Conservation (phyloP, 441 rosid genomes). For the Erodium trifolium region DNA sequence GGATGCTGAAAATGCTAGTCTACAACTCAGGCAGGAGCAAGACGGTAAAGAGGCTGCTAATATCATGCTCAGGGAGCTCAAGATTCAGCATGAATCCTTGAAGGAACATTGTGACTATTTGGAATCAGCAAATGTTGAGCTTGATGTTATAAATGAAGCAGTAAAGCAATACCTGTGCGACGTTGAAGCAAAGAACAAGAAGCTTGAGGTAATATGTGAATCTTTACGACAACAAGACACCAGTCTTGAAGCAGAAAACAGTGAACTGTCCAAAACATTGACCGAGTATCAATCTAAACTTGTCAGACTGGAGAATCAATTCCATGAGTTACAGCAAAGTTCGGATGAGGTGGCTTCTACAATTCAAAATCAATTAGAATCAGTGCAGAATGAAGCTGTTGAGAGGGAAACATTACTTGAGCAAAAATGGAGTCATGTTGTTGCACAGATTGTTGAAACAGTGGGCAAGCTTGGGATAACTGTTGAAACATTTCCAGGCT, state of each 20-base stretch:
- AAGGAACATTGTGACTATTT: slow-evolving; percentile 38
- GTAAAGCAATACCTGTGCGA: slow-evolving; percentile 40
- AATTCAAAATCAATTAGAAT: slow-evolving; percentile 47
- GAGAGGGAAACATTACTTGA: slow-evolving; percentile 47
- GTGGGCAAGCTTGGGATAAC: slow-evolving; percentile 56
- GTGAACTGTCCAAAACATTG: slow-evolving; percentile 42
- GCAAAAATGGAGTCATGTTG: slow-evolving; percentile 44
- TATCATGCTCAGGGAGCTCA: slow-evolving; percentile 36
- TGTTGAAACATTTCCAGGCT: slow-evolving; percentile 28
- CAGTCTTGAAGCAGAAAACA: slow-evolving; percentile 42
- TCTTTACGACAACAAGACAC: slow-evolving; percentile 35
- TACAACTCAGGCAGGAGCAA: slow-evolving; percentile 35
- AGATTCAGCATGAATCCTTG: slow-evolving; percentile 41
- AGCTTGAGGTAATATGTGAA: slow-evolving; percentile 46
- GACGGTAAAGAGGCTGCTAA: slow-evolving; percentile 34
- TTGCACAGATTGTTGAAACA: slow-evolving; percentile 42
- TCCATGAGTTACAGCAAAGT: slow-evolving; percentile 44
- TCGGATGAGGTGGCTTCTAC: slow-evolving; percentile 40
- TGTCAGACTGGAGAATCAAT: slow-evolving; percentile 47
- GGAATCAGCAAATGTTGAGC: slow-evolving; percentile 55
- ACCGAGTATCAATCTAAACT: slow-evolving; percentile 32
- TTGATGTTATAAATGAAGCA: slow-evolving; percentile 56
- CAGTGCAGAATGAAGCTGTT: slow-evolving; percentile 44
- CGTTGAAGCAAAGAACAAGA: slow-evolving; percentile 37
- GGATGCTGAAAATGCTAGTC: slow-evolving; percentile 43